Evolutionary conservation across 331 rosid genomes (phyloP), one percentile per base, ranked within the genome.

Genomic region (Phaseolus coccineus): DNA sequence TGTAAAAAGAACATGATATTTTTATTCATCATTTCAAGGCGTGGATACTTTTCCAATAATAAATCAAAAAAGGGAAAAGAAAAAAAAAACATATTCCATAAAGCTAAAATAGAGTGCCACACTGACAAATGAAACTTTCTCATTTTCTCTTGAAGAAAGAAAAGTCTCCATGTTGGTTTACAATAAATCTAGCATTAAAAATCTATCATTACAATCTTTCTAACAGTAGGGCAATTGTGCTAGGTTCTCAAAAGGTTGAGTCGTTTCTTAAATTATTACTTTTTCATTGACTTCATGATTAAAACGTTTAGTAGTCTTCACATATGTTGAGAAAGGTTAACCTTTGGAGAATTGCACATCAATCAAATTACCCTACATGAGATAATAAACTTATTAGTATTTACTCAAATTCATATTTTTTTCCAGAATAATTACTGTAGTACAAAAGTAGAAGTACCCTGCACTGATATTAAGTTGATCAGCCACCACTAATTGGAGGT

Each of bases 401-500:
- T 80, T 80, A 64, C 66, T 73, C 50, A 80, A 50, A 39, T n/a
- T 51, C 59, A 7, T 42, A 10, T 11, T 31, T 71, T 6, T 25
- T 11, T 47, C 69, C 40, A 22, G 27, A 42, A 51, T 70, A 57
- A 57, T 69, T 51, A 46, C 70, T 47, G 71, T 15, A 47, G 24
- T 4, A 59, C 9, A 63, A 37, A 75, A 30, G 33, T 6, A 63
- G 37, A 52, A 73, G 30, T 44, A 13, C 19, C 37, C 33, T 37
- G 63, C 65, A 27, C 76, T 24, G 50, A 53, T 22, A 53, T 19
- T 4, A 55, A 64, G 76, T 6, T 9, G 72, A 50, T 84, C 73
- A 90, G 55, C 98, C 98, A 69, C 98, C 98, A 84, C 97, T 90
- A 33, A 91, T 91, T 28, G 98, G 97, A 80, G 98, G 98, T 53